Evolutionary conservation across 768 basidiomycete genomes (phyloP).

Genomic region (Clitopilus hobsonii): DNA sequence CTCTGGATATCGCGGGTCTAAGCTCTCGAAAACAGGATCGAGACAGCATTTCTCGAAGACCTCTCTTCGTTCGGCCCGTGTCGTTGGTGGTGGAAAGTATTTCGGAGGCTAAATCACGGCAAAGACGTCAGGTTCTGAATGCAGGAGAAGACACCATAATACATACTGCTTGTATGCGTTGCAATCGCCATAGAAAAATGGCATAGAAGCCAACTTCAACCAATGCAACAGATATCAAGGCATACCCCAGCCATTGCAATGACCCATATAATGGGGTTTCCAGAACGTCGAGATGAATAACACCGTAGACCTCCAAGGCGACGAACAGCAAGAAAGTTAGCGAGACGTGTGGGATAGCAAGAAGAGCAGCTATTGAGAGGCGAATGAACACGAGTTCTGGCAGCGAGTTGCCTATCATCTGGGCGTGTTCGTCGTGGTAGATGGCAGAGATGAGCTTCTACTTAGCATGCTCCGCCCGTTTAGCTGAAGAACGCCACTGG

Average conservation of each 20-base stretch:
- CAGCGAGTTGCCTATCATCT: slow-evolving; percentile 44
- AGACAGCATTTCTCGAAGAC: slow-evolving; percentile 47
- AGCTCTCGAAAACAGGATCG: slow-evolving; percentile 5
- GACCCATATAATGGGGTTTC: background rate
- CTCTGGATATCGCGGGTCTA: slow-evolving; percentile 27
- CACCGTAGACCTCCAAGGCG: background rate
- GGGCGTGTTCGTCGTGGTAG: too few relatives aligned
- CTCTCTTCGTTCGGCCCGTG: slow-evolving; percentile 35
- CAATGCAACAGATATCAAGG: slow-evolving; percentile 22
- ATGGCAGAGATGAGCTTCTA: too few relatives aligned
- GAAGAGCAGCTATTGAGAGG: slow-evolving; percentile 34
- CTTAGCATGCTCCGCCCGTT: too few relatives aligned
- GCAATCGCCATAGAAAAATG: slow-evolving; percentile 43
- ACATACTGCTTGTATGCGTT: slow-evolving; percentile 45
- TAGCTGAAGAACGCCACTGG: too few relatives aligned
- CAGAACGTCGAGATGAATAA: background rate
- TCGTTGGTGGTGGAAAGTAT: slow-evolving; percentile 28
- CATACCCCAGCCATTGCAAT: background rate
- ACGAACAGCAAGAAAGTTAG: background rate
- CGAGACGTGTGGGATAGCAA: slow-evolving; percentile 42
- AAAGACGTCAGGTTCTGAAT: background rate
- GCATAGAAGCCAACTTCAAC: slow-evolving; percentile 47
- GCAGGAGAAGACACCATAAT: background rate
- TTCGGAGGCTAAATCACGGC: slow-evolving; percentile 23
- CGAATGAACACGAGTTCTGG: slow-evolving; percentile 54